Percentiles rank a stretch among this genome's conserved stretches.
These are phyloP conservation scores for Tetracladium maxilliforme DNA, from an alignment of 2,329 filamentous ascomycete genomes.

Conservation along the genomic window DNA sequence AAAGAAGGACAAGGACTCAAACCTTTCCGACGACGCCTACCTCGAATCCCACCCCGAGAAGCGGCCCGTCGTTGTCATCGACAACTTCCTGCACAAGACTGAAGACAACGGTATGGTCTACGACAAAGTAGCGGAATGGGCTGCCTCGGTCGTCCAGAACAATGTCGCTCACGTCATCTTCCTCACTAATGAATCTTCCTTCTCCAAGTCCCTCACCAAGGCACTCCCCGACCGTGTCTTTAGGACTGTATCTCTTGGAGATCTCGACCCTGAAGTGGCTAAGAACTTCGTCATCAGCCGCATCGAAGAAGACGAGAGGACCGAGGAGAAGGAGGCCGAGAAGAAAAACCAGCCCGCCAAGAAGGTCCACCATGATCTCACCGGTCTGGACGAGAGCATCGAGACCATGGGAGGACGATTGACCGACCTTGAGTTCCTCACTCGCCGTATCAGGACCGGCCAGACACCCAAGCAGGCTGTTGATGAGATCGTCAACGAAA, in stretches of 20 bases:
- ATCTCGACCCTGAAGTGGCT: slow-evolving; percentile 73
- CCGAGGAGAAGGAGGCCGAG: slow-evolving; percentile 14
- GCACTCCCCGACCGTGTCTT: slow-evolving; percentile 86
- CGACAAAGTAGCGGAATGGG: slow-evolving; percentile 79
- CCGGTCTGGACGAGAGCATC: slow-evolving; percentile 70
- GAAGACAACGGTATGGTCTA: slow-evolving; percentile 51
- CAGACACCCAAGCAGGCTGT: slow-evolving; percentile 73
- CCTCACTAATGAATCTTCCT: slow-evolving; percentile 78
- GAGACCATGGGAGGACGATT: slow-evolving; percentile 73
- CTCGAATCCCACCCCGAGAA: slow-evolving; percentile 79
- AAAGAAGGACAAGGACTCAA: slow-evolving; percentile 59
- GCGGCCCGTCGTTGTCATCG: slow-evolving; percentile 72
- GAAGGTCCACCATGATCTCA: slow-evolving; percentile 31
- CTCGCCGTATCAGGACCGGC: slow-evolving; percentile 76
- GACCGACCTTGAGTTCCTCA: slow-evolving; percentile 89
- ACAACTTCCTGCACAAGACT: slow-evolving; percentile 79
- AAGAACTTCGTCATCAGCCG: slow-evolving; percentile 84
- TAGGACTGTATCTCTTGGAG: slow-evolving; percentile 70
- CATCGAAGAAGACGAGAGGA: slow-evolving; percentile 39
- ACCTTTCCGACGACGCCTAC: slow-evolving; percentile 70
- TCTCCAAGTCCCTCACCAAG: slow-evolving; percentile 74
- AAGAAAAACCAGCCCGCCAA: slow-evolving; percentile 11
- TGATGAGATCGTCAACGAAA: slow-evolving; percentile 76
- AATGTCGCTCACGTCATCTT: slow-evolving; percentile 93
- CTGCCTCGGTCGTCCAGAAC: slow-evolving; percentile 67